phyloP scores from a whole-genome alignment of 331 rosid genomes.

The Stylosanthes scabra region DNA sequence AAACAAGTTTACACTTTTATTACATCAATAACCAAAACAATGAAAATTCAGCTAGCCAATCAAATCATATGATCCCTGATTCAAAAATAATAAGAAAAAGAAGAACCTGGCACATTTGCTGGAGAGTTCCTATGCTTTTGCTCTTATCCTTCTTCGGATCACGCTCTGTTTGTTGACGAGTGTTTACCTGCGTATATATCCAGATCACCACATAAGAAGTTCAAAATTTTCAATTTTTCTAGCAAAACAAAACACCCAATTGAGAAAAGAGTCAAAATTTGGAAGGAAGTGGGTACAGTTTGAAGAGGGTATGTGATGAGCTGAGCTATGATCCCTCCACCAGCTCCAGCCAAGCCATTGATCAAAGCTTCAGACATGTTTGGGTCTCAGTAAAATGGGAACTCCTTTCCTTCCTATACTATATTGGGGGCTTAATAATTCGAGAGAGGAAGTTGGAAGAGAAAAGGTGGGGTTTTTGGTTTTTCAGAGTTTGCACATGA shows the following conservation, averaged over 20 bases:
- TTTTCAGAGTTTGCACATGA: constrained; percentile 8
- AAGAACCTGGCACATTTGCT: constrained; percentile 77
- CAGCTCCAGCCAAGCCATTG: constrained; percentile 97
- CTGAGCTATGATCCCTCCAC: constrained; percentile 99
- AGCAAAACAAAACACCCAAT: background rate
- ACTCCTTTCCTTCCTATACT: background rate
- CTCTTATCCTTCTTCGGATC: constrained; percentile 67
- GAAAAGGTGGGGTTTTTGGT: background rate
- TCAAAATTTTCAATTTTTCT: background rate
- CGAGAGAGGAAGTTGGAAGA: constrained; percentile 1
- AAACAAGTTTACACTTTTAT: background rate
- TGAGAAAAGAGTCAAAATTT: background rate
- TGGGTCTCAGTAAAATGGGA: constrained; percentile 37
- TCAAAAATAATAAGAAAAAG: constrained; percentile 22
- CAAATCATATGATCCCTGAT: constrained; percentile 18
- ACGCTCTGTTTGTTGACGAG: constrained; percentile 98
- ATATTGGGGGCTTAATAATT: background rate
- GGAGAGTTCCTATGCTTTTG: constrained; percentile 59
- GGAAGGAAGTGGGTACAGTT: constrained; percentile 56
- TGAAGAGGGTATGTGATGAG: constrained; percentile 98
- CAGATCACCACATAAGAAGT: constrained; percentile 42
- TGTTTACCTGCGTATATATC: constrained; percentile 62
- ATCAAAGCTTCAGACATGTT: constrained; percentile 95
- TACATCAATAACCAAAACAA: background rate
- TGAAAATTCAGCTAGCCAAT: constrained; percentile 13